Percentiles rank a stretch among this genome's conserved stretches.
phyloP scores from a whole-genome alignment of 2,329 filamentous ascomycete genomes.

The Cercospora berteroae region DNA sequence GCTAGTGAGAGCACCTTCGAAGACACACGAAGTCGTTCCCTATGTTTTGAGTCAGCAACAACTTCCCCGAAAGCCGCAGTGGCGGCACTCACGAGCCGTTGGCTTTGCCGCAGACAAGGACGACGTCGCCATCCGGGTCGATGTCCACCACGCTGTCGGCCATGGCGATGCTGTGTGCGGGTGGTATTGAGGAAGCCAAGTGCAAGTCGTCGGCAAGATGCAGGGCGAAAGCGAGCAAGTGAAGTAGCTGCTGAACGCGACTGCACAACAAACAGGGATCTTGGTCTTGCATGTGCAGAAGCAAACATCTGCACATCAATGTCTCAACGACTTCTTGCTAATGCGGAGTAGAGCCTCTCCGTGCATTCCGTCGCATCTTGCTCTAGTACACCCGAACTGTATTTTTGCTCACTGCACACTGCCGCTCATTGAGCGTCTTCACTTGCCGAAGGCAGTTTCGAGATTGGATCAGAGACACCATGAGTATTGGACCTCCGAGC shows the following conservation, averaged over 20 bases:
- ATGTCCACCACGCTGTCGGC: slow-evolving; percentile 20
- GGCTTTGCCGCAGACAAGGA: background rate
- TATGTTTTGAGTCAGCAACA: background rate
- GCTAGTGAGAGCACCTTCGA: slow-evolving; percentile 11
- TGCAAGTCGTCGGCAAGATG: background rate
- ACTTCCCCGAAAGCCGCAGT: background rate
- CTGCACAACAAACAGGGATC: background rate
- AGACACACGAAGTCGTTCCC: slow-evolving; percentile 5
- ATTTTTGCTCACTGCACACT: no score
- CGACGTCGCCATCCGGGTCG: slow-evolving; percentile 40
- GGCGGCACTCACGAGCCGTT: background rate
- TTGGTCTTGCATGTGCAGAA: background rate
- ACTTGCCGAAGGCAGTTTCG: no score
- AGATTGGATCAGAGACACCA: no score
- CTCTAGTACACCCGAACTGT: no score
- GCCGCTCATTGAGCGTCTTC: no score
- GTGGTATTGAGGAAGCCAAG: background rate
- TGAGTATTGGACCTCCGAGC: no score
- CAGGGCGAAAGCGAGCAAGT: background rate
- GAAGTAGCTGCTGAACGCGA: background rate
- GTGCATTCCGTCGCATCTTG: no score
- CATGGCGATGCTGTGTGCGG: background rate
- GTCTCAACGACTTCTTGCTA: no score
- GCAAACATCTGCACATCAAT: background rate
- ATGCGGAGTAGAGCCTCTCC: no score